A percentile compares a stretch with the other conserved stretches of the same genome.
phyloP scores from a whole-genome alignment of 306 rosid species.

The Gastrolobium villosum region DNA sequence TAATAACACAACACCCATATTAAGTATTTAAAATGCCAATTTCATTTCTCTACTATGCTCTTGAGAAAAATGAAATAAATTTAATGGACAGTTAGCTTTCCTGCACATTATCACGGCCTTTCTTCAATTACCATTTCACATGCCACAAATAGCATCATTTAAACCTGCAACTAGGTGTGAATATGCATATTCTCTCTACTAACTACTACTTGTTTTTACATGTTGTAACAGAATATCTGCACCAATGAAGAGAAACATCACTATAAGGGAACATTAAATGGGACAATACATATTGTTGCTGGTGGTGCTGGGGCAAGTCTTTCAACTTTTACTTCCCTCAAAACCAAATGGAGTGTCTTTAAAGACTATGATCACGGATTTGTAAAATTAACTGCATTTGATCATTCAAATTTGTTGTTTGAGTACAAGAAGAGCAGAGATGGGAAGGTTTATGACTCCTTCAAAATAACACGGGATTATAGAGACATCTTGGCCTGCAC shows the following conservation, averaged over 20 bases:
- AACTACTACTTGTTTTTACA: slow-evolving; percentile 15
- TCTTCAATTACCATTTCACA: not conserved
- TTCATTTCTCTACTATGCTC: not conserved
- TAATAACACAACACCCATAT: slow-evolving; percentile 2
- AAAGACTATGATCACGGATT: slow-evolving; percentile 78
- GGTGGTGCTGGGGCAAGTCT: slow-evolving; percentile 89
- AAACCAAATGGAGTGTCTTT: slow-evolving; percentile 82
- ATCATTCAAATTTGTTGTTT: slow-evolving; percentile 79
- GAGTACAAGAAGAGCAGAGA: slow-evolving; percentile 94
- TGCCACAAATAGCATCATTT: slow-evolving; percentile 17
- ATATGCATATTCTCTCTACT: slow-evolving; percentile 21
- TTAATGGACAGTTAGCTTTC: not conserved
- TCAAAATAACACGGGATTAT: slow-evolving; percentile 73
- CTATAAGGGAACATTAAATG: slow-evolving; percentile 75
- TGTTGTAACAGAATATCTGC: slow-evolving; percentile 71
- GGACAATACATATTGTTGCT: slow-evolving; percentile 89
- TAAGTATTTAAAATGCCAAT: not conserved
- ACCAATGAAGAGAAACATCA: slow-evolving; percentile 72
- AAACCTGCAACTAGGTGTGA: slow-evolving; percentile 20
- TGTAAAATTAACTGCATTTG: slow-evolving; percentile 78
- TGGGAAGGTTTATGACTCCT: slow-evolving; percentile 82
- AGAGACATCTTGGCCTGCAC: slow-evolving; percentile 89
- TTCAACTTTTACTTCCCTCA: slow-evolving; percentile 62
- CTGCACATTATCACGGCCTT: not conserved
- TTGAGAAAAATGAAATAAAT: slow-evolving; percentile 30